phyloP scores from a whole-genome alignment of 805 yeast species.

The Komagataella kurtzmanii region DNA sequence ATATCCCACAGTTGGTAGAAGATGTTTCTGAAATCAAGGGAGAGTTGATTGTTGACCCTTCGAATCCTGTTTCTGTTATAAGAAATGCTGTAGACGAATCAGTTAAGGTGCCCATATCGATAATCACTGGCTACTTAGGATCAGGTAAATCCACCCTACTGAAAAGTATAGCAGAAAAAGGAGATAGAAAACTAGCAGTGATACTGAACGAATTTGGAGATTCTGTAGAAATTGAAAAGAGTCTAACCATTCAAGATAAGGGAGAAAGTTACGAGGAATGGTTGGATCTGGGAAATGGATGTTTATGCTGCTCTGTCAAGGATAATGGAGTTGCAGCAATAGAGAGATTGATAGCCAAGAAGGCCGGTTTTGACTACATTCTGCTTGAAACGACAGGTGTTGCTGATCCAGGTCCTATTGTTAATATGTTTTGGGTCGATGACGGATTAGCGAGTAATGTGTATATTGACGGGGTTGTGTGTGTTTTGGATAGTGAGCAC shows the following conservation, averaged over 20 bases:
- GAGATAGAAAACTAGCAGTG: constrained; percentile 73
- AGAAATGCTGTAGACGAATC: background rate
- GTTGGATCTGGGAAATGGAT: constrained; percentile 94
- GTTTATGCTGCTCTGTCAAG: constrained; percentile 91
- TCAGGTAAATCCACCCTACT: constrained; percentile 87
- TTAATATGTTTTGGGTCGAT: constrained; percentile 95
- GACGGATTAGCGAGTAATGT: constrained; percentile 76
- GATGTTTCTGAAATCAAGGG: constrained; percentile 7
- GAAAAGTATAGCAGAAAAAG: constrained; percentile 55
- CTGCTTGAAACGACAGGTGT: constrained; percentile 88
- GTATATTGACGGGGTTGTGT: constrained; percentile 81
- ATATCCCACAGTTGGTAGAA: constrained; percentile 10
- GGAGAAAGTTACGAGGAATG: constrained; percentile 68
- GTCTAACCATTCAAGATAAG: constrained; percentile 52
- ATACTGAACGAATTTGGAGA: constrained; percentile 90
- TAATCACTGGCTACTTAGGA: constrained; percentile 90
- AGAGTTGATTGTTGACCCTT: background rate
- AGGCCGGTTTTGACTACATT: constrained; percentile 71
- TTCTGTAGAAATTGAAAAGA: constrained; percentile 78
- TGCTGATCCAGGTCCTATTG: constrained; percentile 97
- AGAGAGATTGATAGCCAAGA: constrained; percentile 67
- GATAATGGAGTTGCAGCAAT: constrained; percentile 93
- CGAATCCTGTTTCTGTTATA: background rate
- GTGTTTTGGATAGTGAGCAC: constrained; percentile 71
- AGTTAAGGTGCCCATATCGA: constrained; percentile 71